Conservation (phyloP, 2,329 filamentous ascomycete genomes). For the Aureobasidium sp. region DNA sequence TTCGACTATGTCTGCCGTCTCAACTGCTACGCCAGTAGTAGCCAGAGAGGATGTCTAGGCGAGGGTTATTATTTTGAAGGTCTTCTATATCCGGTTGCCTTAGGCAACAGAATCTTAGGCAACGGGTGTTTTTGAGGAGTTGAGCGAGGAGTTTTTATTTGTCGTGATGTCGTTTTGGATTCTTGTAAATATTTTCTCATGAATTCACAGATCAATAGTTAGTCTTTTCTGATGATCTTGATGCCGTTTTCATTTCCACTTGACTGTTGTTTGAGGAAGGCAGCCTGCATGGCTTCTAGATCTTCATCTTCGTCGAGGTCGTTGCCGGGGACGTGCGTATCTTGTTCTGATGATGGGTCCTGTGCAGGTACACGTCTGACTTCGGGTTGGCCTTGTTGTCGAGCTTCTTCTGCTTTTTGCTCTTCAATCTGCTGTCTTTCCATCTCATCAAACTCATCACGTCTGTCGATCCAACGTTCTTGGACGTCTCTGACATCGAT, state of each 20-base stretch:
- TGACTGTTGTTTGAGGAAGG: conserved; percentile 26
- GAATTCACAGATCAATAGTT: neutral
- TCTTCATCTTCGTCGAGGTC: conserved; percentile 30
- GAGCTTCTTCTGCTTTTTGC: conserved; percentile 38
- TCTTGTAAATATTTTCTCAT: conserved; percentile 1
- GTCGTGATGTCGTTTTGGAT: neutral
- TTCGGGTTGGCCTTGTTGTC: conserved; percentile 17
- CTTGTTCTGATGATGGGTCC: neutral
- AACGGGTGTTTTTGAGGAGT: neutral
- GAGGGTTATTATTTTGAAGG: neutral
- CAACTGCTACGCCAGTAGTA: neutral
- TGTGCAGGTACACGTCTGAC: conserved; percentile 7
- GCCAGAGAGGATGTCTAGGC: neutral
- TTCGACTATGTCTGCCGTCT: conserved; percentile 6
- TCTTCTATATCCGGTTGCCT: neutral
- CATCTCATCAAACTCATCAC: conserved; percentile 76
- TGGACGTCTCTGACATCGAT: conserved; percentile 87
- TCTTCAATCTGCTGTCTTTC: conserved; percentile 73
- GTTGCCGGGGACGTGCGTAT: conserved; percentile 5
- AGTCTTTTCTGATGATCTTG: conserved; percentile 58
- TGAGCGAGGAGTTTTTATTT: conserved; percentile 4
- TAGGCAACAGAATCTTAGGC: neutral
- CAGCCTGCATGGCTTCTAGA: conserved; percentile 33
- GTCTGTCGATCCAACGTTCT: conserved; percentile 89
- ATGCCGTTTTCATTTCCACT: conserved; percentile 53